A percentile compares a stretch with the other conserved stretches of the same genome.
These are phyloP conservation scores for Saccharum officinarum DNA, from an alignment of 176 grass and related monocot genomes.

Conservation along the genomic window DNA sequence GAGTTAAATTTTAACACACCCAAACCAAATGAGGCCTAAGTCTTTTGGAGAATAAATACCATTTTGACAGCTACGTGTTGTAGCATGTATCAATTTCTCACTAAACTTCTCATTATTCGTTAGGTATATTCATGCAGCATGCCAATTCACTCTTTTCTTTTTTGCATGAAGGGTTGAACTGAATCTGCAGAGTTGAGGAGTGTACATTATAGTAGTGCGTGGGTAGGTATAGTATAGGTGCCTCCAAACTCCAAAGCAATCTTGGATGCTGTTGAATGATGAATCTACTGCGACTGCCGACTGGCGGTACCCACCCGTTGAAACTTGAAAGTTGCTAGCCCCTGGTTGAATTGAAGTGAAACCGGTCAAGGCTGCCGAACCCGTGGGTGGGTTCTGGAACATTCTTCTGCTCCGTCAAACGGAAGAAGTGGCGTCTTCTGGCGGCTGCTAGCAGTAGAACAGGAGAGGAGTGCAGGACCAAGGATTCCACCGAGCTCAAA, in stretches of 20 bases:
- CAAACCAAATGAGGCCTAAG: too few species aligned
- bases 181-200: background rate
- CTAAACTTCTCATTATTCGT: background rate
- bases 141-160: background rate
- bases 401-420: slow-evolving; percentile 20
- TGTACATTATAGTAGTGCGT: too few species aligned
- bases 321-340: background rate
- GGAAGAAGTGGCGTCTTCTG: slow-evolving; percentile 3
- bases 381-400: slow-evolving; percentile 33
- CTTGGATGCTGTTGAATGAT: background rate
- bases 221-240: background rate
- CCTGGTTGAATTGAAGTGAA: background rate
- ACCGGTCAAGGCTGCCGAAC: slow-evolving; percentile 9
- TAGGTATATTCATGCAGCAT: background rate
- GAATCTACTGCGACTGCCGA: background rate
- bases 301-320: background rate
- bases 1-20: too few species aligned
- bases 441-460: background rate
- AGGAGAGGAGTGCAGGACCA: background rate
- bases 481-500: background rate
- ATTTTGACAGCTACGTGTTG: background rate
- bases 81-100: background rate
- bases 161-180: background rate
- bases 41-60: background rate
- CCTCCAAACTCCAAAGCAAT: background rate